These are phyloP conservation scores for Colletotrichum magnum DNA, from an alignment of 2,329 filamentous ascomycete species.

Conservation along the genomic window DNA sequence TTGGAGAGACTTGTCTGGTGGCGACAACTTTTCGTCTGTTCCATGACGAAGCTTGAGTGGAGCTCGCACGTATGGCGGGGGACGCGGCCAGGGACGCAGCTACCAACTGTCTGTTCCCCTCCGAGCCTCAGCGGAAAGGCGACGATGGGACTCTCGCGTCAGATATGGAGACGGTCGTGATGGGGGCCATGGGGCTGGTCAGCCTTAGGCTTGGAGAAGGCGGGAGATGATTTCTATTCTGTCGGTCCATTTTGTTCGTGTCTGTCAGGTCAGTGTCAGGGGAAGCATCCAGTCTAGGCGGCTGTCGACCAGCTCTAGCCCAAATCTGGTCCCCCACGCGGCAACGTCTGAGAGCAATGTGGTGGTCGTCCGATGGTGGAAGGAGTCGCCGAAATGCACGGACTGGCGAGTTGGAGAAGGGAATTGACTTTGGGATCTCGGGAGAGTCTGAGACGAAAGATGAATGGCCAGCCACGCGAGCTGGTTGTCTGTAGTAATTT, in stretches of 20 bases:
- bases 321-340: slow-evolving; percentile 32
- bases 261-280: background rate
- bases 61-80: slow-evolving; percentile 21
- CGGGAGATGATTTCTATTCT: slow-evolving; percentile 17
- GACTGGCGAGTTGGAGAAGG: slow-evolving; percentile 1
- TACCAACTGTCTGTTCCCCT: slow-evolving; percentile 21
- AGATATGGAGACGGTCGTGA: slow-evolving; percentile 16
- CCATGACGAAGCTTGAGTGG: slow-evolving; percentile 32
- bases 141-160: slow-evolving; percentile 1
- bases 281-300: background rate
- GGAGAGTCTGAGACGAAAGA: background rate
- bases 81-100: slow-evolving; percentile 13
- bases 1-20: background rate
- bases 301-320: slow-evolving; percentile 22
- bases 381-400: slow-evolving; percentile 18
- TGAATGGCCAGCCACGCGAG: slow-evolving; percentile 1
- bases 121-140: slow-evolving; percentile 9
- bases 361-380: slow-evolving; percentile 32
- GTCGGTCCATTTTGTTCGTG: background rate
- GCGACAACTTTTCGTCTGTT: slow-evolving; percentile 1
- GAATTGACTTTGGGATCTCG: slow-evolving; percentile 8
- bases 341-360: slow-evolving; percentile 26
- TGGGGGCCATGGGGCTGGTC: slow-evolving; percentile 31
- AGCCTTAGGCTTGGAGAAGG: slow-evolving; percentile 34
- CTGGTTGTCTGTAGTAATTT: background rate